A percentile compares a stretch with the other conserved stretches of the same genome.
Evolutionary conservation across 306 rosid species (phyloP).

Genomic region (Mimosa pudica): DNA sequence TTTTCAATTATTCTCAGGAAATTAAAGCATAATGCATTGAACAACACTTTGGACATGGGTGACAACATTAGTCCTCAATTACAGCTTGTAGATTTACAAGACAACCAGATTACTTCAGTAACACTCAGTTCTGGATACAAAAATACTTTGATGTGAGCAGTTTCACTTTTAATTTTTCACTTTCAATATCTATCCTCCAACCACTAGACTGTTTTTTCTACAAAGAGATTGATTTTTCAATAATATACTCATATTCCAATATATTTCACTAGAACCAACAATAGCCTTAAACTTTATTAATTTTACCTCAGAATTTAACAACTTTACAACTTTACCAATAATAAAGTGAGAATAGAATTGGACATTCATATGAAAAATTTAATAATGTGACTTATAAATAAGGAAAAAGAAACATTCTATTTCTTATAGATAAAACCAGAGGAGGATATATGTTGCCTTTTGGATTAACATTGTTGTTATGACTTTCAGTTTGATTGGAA

Average conservation of each 20-base stretch:
- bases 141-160: conserved; percentile 67
- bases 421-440: no score
- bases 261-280: no score
- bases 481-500: conserved; percentile 71
- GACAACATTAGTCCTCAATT: conserved; percentile 61
- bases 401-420: no score
- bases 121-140: conserved; percentile 54
- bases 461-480: conserved; percentile 26
- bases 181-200: not conserved
- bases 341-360: no score
- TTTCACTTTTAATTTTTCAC: not conserved
- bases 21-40: conserved; percentile 65
- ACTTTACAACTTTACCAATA: no score
- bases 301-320: no score
- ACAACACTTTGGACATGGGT: conserved; percentile 66
- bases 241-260: not conserved
- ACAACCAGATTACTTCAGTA: conserved; percentile 62
- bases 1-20: conserved; percentile 54
- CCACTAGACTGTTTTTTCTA: not conserved
- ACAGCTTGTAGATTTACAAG: conserved; percentile 80
- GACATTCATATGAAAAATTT: no score
- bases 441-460: conserved; percentile 7
- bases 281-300: no score
- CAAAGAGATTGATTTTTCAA: not conserved
- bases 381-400: no score